These are phyloP conservation scores for Cyclospora cayetanensis DNA, from an alignment of 169 alveolate genomes.

Conservation along the genomic window DNA sequence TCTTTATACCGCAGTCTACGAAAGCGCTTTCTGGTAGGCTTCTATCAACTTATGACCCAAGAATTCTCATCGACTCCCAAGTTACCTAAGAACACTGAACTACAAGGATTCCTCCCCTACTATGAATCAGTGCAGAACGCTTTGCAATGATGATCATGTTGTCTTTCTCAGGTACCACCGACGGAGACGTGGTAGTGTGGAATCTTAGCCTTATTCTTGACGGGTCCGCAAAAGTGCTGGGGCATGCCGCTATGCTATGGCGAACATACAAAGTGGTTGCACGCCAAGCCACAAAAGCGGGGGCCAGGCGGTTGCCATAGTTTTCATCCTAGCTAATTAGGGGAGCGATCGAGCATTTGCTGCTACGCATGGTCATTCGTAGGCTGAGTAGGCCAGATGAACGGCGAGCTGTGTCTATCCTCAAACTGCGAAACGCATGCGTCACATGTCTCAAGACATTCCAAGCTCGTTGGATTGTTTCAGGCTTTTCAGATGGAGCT, in stretches of 20 bases:
- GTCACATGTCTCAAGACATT: slow-evolving; percentile 83
- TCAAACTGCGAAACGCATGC: slow-evolving; percentile 82
- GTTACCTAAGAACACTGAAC: background rate
- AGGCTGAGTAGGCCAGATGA: slow-evolving; percentile 87
- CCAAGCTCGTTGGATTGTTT: slow-evolving; percentile 84
- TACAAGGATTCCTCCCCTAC: background rate
- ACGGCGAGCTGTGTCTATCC: slow-evolving; percentile 87
- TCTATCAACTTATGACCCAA: too few species aligned
- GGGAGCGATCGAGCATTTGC: background rate
- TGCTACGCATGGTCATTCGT: background rate
- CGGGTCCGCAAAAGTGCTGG: slow-evolving; percentile 69
- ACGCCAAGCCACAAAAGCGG: too few species aligned
- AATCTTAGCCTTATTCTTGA: slow-evolving; percentile 89
- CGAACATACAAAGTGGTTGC: background rate
- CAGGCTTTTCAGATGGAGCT: slow-evolving; percentile 92
- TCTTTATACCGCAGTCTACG: slow-evolving; percentile 84
- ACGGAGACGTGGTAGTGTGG: slow-evolving; percentile 91
- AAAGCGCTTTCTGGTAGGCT: slow-evolving; percentile 72
- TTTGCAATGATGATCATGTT: background rate
- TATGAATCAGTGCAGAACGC: slow-evolving; percentile 75
- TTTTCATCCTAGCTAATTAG: background rate
- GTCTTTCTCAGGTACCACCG: slow-evolving; percentile 82
- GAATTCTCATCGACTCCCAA: too few species aligned
- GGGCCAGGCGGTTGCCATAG: too few species aligned
- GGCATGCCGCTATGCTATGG: background rate